These are phyloP conservation scores for Ganoderma meredithae DNA, from an alignment of 1,284 basidiomycete species.

Conservation along the genomic window DNA sequence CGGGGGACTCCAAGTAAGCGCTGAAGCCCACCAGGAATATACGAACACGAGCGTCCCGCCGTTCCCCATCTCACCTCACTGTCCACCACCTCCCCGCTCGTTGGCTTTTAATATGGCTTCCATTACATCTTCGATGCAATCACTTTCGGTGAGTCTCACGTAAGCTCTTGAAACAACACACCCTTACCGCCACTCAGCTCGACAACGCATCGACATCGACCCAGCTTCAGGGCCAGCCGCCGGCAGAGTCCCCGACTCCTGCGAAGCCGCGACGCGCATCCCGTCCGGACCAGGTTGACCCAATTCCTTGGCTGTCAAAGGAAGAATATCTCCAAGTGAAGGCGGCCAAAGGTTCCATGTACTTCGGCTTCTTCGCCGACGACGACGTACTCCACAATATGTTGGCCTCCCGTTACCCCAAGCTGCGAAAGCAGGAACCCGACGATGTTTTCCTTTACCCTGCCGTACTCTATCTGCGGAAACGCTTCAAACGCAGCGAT, in stretches of 20 bases:
- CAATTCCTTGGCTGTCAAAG: not conserved
- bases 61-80: no score
- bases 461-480: not conserved
- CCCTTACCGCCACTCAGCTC: not conserved
- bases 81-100: no score
- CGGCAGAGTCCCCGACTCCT: not conserved
- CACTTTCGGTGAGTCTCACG: not conserved
- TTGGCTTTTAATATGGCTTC: not conserved
- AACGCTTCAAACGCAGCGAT: not conserved
- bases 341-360: not conserved
- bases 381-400: not conserved
- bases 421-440: not conserved
- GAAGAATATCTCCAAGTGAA: not conserved
- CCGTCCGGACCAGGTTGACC: not conserved
- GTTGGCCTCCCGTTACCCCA: not conserved
- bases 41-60: no score
- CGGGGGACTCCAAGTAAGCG: not conserved
- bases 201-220: not conserved
- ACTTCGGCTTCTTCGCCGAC: constrained; percentile 1
- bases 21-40: no score
- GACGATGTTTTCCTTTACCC: not conserved
- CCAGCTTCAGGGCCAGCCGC: not conserved
- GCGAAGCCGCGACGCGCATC: constrained; percentile 11
- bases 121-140: not conserved
- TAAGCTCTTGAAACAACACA: no score